Base-by-base conservation (phyloP, 371 early-diverging fungal species). In the Rhizopus stolonifer region DNA sequence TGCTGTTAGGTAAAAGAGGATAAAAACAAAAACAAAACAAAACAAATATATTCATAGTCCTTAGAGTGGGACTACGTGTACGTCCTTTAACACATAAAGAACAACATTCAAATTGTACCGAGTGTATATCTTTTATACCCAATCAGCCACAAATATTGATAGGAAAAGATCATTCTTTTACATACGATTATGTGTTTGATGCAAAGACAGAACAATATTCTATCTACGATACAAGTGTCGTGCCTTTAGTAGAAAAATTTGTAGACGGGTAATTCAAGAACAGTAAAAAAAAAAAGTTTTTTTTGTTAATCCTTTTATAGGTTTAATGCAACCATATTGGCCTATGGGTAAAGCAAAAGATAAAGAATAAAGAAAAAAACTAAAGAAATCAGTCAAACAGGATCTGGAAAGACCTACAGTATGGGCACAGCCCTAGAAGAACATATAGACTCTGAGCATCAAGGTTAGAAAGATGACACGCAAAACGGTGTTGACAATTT, bases 241-340 rank as follows among this genome's bases (percentile, higher is more conserved):
- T 68, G n/a, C 86, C 87, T 14, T 67, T 96, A 49, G 80, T 95
- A n/a, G 83, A 85, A 13, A 85, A 88, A 58, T 93, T 94, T 64
- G 69, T 92, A 38, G 92, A 93, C 56, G 98, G 98, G 68, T 99
- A 85, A 72, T 31, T 17, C 39, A 29, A 29, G 10, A 29, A 29
- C 4, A 29, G 10, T 7, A 29, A 29, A 29, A 29, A 29, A 29
- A 29, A 29, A 29, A 29, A 29, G 31, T 10, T 29, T 29, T 29
- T 11, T 9, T 11, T 29, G 9, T 29, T 11, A 36, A 8, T 36
- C 5, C 5, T 14, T 42, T 36, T 49, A 29, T 59, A 79, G 81
- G 23, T 80, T 74, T 83, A 96, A 92, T 80, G 91, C 82, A 52
- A 96, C 90, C 18, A 90, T 93, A 49, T 82, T 99, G 25, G 99